phyloP scores from a whole-genome alignment of 257 asterid genomes.

The Linaria vulgaris region DNA sequence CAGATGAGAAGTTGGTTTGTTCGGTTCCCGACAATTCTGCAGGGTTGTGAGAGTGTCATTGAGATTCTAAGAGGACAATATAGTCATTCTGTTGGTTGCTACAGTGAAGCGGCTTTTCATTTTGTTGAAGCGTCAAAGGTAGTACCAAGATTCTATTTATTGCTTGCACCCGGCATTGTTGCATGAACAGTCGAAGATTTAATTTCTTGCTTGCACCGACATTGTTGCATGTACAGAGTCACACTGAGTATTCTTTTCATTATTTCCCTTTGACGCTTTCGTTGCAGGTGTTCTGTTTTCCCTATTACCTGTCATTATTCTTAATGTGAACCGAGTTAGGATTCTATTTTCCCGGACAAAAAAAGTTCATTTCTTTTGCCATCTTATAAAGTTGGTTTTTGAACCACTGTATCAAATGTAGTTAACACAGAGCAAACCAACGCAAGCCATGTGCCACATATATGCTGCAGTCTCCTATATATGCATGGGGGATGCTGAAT shows the following conservation, averaged over 20 bases:
- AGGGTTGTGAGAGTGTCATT: slow-evolving; percentile 80
- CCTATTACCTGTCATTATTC: slow-evolving; percentile 17
- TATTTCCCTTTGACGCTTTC: background rate
- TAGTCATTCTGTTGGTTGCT: slow-evolving; percentile 88
- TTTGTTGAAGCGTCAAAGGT: slow-evolving; percentile 91
- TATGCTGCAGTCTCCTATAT: slow-evolving; percentile 90
- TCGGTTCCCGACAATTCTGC: slow-evolving; percentile 93
- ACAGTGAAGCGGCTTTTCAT: slow-evolving; percentile 81
- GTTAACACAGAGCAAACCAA: slow-evolving; percentile 80
- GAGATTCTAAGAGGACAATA: slow-evolving; percentile 97
- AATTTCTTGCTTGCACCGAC: slow-evolving; percentile 14
- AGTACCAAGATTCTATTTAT: slow-evolving; percentile 16
- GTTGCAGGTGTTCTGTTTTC: slow-evolving; percentile 11
- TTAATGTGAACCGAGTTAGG: slow-evolving; percentile 3
- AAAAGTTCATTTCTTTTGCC: background rate
- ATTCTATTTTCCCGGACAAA: background rate
- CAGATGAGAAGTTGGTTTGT: slow-evolving; percentile 86
- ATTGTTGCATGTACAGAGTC: slow-evolving; percentile 4
- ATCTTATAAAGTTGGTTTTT: slow-evolving; percentile 17
- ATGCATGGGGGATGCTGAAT: slow-evolving; percentile 94
- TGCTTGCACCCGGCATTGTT: slow-evolving; percentile 21
- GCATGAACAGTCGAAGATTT: slow-evolving; percentile 9
- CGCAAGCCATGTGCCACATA: slow-evolving; percentile 81
- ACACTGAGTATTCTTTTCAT: background rate
- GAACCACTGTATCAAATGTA: slow-evolving; percentile 30